Evolutionary conservation across 352 stramenopile species (phyloP), one percentile per base, ranked within the genome.

Genomic region (Globisporangium irregulare): DNA sequence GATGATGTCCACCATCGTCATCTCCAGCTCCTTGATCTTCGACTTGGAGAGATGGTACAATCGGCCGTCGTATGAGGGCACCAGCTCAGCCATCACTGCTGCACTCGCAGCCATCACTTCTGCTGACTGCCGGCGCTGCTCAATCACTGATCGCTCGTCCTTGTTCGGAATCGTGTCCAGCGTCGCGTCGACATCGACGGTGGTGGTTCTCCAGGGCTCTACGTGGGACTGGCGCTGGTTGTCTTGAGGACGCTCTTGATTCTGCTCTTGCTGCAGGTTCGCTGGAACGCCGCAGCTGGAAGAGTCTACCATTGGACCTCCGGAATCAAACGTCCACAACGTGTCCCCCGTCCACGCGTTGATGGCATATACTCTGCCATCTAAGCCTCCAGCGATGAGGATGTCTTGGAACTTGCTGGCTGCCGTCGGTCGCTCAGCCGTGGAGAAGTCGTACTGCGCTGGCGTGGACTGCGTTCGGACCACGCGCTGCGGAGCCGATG

Each of bases 241-340:
- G 43, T 68, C 53, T 55, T 50, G 41, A 57, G 43, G 24, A 22
- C 20, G 59, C 51, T 43, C 25, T 62, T 34, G 53, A 51, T 59
- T 62, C 54, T 32, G 64, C 29, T 58, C 54, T 46, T 71, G 58
- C 27, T 62, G 62, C 9, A 9, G 36, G 29, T 2, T 73, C 29
- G 55, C 46, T 15, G 62, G 53, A 51, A 54, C 36, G 53, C 62
- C 58, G 70, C 84, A 91, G 58, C 70, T 72, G 32, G 84, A 84
- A 59, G 80, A 86, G 70, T 89, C 77, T 68, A 95, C 84, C 81
- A 95, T 93, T 29, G 87, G 81, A 68, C 87, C 85, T 53, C 87
- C 87, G 27, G 87, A 93, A 73, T 95, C 85, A 55, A 95, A 93
- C 29, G 79, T 89, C 84, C 86, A 93, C 51, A 93, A 72, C 43